Percentiles rank a stretch among this genome's conserved stretches.
Conservation (phyloP, 192 early-diverging fungal species). For the Backusella mclennaniae region DNA sequence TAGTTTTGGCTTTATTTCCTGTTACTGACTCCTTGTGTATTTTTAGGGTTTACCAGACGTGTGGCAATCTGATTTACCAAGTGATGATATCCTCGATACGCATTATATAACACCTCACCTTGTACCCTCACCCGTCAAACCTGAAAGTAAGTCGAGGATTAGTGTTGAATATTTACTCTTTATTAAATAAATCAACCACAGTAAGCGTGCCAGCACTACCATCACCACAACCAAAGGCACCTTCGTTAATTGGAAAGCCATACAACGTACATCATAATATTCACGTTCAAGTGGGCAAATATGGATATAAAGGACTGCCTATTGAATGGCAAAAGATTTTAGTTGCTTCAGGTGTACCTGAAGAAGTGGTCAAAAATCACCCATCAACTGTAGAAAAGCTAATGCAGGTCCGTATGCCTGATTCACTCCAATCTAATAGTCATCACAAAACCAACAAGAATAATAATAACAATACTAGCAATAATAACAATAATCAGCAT, state of each 20-base stretch:
- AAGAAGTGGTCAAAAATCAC: slow-evolving; percentile 45
- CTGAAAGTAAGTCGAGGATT: not conserved
- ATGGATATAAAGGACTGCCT: slow-evolving; percentile 45
- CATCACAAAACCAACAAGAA: slow-evolving; percentile 6
- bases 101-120: slow-evolving; percentile 53
- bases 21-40: not conserved
- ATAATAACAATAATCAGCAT: slow-evolving; percentile 21
- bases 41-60: slow-evolving; percentile 52
- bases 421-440: slow-evolving; percentile 39
- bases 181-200: not conserved
- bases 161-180: not conserved
- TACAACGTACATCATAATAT: slow-evolving; percentile 53
- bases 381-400: slow-evolving; percentile 46
- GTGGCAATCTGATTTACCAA: slow-evolving; percentile 51
- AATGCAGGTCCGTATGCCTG: slow-evolving; percentile 48
- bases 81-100: slow-evolving; percentile 52
- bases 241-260: slow-evolving; percentile 44
- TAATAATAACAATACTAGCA: not conserved
- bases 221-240: slow-evolving; percentile 21
- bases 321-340: slow-evolving; percentile 45
- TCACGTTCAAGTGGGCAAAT: slow-evolving; percentile 48
- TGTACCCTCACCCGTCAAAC: slow-evolving; percentile 41
- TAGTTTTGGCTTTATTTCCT: not conserved
- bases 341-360: slow-evolving; percentile 41
- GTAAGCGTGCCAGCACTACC: not conserved